phyloP scores from a whole-genome alignment of 495 filamentous ascomycete genomes.

The Pseudevernia furfuracea region DNA sequence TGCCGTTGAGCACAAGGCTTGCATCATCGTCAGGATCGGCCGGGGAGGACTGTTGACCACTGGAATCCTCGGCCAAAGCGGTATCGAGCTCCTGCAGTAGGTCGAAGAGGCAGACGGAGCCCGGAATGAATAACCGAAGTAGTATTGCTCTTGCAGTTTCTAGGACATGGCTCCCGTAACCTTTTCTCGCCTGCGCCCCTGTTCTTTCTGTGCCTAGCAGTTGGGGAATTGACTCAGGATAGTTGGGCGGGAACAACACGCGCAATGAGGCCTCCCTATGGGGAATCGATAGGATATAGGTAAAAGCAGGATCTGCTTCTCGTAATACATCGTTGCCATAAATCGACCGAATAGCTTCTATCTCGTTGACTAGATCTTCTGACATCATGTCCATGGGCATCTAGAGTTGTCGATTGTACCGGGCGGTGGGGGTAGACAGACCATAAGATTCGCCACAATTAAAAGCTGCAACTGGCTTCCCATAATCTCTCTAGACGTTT shows the following conservation, averaged over 20 bases:
- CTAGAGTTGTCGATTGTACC: background rate
- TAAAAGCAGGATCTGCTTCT: conserved; percentile 27
- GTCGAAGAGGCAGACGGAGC: conserved; percentile 82
- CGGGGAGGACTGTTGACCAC: conserved; percentile 9
- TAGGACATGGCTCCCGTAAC: conserved; percentile 60
- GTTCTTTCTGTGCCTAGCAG: conserved; percentile 56
- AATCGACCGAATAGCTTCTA: conserved; percentile 87
- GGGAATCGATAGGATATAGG: conserved; percentile 43
- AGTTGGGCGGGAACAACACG: conserved; percentile 59
- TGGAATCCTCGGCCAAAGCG: conserved; percentile 19
- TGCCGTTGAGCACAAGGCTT: background rate
- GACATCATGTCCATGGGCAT: conserved; percentile 43
- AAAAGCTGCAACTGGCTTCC: background rate
- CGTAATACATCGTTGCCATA: conserved; percentile 64
- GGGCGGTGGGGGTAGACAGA: background rate
- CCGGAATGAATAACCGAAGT: conserved; percentile 55
- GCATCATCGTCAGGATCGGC: conserved; percentile 17
- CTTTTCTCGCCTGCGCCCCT: conserved; percentile 43
- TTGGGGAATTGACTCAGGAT: conserved; percentile 62
- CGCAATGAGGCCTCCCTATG: conserved; percentile 43
- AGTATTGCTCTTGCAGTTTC: conserved; percentile 60
- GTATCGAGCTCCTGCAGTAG: conserved; percentile 47
- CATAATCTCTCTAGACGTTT: background rate
- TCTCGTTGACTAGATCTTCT: conserved; percentile 74
- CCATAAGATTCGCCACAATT: background rate